Percentiles rank a stretch among this genome's conserved stretches.
phyloP scores from a whole-genome alignment of 805 yeast species.

The Zygosaccharomyces kombuchaensis region DNA sequence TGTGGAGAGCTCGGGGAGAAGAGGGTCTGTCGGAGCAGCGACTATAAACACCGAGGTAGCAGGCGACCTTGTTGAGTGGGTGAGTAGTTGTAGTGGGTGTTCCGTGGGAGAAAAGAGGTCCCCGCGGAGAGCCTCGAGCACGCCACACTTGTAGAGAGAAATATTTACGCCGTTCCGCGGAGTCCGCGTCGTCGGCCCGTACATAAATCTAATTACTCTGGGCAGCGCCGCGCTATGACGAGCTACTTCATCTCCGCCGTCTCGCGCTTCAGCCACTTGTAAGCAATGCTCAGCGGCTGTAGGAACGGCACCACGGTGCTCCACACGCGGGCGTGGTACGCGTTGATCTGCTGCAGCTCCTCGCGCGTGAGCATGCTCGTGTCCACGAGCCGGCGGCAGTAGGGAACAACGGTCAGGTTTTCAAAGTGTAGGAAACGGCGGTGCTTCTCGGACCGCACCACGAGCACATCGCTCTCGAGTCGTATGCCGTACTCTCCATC shows the following conservation, averaged over 20 bases:
- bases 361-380: conserved; percentile 47
- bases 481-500: conserved; percentile 90
- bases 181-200: neutral
- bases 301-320: conserved; percentile 46
- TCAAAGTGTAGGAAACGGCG: conserved; percentile 65
- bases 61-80: too few species aligned
- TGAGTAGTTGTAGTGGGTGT: too few species aligned
- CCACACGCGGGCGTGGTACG: conserved; percentile 59
- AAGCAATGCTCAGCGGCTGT: conserved; percentile 55
- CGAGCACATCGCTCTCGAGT: conserved; percentile 76
- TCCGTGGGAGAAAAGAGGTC: too few species aligned
- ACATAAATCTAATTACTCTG: neutral
- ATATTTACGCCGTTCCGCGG: too few species aligned
- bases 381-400: conserved; percentile 73
- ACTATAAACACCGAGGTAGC: neutral
- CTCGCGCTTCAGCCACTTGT: conserved; percentile 68
- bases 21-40: neutral
- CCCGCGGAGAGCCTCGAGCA: too few species aligned
- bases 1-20: too few species aligned
- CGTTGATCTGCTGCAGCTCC: conserved; percentile 67
- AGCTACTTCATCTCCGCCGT: conserved; percentile 12
- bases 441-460: conserved; percentile 39
- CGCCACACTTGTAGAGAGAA: too few species aligned
- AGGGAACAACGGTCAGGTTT: conserved; percentile 81
- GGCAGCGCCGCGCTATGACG: neutral